These are phyloP conservation scores for Diplodia scrobiculata DNA, from an alignment of 2,329 filamentous ascomycete genomes.

Conservation along the genomic window DNA sequence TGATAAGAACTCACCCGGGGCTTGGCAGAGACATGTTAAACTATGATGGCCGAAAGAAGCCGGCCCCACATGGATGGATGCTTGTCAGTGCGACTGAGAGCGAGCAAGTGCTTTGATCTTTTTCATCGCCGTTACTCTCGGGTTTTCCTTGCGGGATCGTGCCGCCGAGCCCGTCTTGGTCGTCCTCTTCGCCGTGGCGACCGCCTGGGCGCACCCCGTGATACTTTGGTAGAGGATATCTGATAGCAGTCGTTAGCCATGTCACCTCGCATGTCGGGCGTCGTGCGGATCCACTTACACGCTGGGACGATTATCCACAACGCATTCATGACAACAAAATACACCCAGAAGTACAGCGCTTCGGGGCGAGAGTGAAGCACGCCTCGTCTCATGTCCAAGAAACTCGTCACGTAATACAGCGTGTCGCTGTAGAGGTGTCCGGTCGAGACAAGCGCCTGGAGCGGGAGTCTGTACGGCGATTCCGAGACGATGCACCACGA, in stretches of 20 bases:
- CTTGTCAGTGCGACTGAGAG: background rate
- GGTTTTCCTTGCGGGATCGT: background rate
- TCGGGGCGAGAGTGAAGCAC: slow-evolving; percentile 61
- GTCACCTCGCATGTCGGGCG: no score
- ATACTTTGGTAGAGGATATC: slow-evolving; percentile 17
- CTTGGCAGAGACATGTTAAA: no score
- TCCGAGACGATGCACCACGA: slow-evolving; percentile 51
- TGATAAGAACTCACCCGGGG: no score
- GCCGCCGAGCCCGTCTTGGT: background rate
- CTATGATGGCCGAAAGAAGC: background rate
- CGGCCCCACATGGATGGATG: background rate
- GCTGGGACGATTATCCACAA: slow-evolving; percentile 62
- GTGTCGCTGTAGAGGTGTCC: slow-evolving; percentile 57
- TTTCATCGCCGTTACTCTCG: background rate
- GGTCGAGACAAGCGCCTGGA: slow-evolving; percentile 49
- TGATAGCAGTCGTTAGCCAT: background rate
- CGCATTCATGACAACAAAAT: slow-evolving; percentile 63
- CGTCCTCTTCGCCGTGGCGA: background rate
- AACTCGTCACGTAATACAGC: slow-evolving; percentile 63
- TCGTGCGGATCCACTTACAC: slow-evolving; percentile 6
- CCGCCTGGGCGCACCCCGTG: background rate
- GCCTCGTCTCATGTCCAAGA: slow-evolving; percentile 51
- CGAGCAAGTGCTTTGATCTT: background rate
- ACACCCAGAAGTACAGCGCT: slow-evolving; percentile 64
- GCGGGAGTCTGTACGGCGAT: slow-evolving; percentile 53